These are phyloP conservation scores for Vigna hirtella DNA, from an alignment of 306 rosid species.

Conservation along the genomic window DNA sequence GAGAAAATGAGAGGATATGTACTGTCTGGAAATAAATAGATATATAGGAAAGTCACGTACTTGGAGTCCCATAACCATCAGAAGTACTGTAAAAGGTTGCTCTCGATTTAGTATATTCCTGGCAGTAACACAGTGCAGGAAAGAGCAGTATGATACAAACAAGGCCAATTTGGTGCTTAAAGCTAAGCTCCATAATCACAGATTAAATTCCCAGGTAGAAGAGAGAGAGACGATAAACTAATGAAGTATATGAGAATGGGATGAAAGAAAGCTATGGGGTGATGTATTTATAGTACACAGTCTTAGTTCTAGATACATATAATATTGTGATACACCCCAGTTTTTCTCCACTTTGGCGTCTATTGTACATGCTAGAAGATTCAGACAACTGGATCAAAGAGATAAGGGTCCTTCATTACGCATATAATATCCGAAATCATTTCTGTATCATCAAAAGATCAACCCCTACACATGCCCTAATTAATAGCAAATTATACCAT, in stretches of 20 bases:
- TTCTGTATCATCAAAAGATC: not conserved
- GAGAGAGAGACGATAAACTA: not conserved
- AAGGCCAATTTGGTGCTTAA: slow-evolving; percentile 49
- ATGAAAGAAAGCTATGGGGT: not conserved
- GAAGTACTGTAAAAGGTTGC: slow-evolving; percentile 84
- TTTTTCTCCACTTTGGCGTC: slow-evolving; percentile 9
- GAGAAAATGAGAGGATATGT: too few relatives aligned
- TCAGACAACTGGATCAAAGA: not conserved
- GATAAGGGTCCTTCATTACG: not conserved
- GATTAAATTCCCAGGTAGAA: not conserved
- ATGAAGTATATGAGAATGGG: not conserved
- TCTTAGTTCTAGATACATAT: not conserved
- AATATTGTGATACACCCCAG: not conserved
- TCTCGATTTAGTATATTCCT: slow-evolving; percentile 60
- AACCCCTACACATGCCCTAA: too few relatives aligned
- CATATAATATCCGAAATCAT: not conserved
- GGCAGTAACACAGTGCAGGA: slow-evolving; percentile 63
- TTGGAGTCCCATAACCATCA: slow-evolving; percentile 74
- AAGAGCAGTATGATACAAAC: slow-evolving; percentile 57
- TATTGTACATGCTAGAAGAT: not conserved
- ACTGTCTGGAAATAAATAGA: too few relatives aligned
- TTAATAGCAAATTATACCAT: not conserved
- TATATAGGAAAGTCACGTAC: slow-evolving; percentile 44
- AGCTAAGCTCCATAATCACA: slow-evolving; percentile 49
- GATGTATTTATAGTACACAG: not conserved